phyloP scores from a whole-genome alignment of 805 yeast genomes.

The Gaillardinia entomophila region DNA sequence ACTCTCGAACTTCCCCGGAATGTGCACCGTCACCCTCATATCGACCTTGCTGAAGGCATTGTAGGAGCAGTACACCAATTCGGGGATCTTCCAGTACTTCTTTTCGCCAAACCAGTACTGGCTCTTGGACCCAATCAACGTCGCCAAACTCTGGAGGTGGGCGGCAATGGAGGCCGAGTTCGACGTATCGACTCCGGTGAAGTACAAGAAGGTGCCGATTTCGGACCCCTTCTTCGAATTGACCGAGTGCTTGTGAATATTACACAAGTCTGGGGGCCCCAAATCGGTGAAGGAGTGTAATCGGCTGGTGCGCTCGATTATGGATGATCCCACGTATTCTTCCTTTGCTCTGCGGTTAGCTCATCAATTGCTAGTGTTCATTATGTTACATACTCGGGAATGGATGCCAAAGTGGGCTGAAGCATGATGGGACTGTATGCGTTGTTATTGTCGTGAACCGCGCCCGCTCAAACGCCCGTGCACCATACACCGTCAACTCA shows the following conservation, averaged over 20 bases:
- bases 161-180: constrained; percentile 77
- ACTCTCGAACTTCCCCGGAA: constrained; percentile 69
- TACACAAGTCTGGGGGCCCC: constrained; percentile 68
- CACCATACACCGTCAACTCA: neutral
- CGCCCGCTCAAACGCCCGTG: neutral
- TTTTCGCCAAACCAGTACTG: constrained; percentile 80
- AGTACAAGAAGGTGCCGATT: constrained; percentile 68
- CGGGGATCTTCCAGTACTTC: constrained; percentile 64
- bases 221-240: constrained; percentile 40
- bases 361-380: neutral
- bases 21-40: constrained; percentile 63
- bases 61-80: constrained; percentile 63
- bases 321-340: constrained; percentile 50
- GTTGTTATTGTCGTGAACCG: neutral
- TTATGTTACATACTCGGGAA: constrained; percentile 30
- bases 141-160: constrained; percentile 61
- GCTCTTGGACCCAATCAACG: constrained; percentile 48
- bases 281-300: constrained; percentile 55
- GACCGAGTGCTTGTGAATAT: constrained; percentile 38
- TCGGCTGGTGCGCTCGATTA: constrained; percentile 59
- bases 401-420: constrained; percentile 30
- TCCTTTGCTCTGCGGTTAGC: constrained; percentile 41
- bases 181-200: constrained; percentile 71
- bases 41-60: constrained; percentile 60
- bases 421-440: constrained; percentile 16